Evolutionary conservation across 2,329 filamentous ascomycete species (phyloP).

Genomic region (Mycosphaerella arachidis): DNA sequence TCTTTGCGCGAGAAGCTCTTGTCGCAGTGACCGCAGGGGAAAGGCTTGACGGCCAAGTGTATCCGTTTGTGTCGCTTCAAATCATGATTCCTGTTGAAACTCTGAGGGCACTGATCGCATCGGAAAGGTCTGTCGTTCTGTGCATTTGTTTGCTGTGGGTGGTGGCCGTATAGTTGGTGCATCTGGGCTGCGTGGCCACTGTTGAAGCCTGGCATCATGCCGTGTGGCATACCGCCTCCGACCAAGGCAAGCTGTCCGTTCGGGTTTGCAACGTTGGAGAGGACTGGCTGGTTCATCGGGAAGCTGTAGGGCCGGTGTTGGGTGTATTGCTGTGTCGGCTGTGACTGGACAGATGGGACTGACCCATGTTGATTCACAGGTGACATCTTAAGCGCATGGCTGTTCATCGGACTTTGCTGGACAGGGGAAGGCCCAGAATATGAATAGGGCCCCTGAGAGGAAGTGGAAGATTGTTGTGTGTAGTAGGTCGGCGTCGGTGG

Average conservation of each 20-base stretch:
- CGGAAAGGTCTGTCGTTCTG: conserved; percentile 84
- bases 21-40: conserved; percentile 83
- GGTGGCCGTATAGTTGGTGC: conserved; percentile 59
- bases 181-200: conserved; percentile 60
- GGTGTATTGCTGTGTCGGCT: conserved; percentile 36
- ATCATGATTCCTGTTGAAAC: conserved; percentile 95
- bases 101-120: conserved; percentile 86
- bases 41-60: conserved; percentile 91
- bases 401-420: conserved; percentile 48
- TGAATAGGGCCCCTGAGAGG: conserved; percentile 45
- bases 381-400: conserved; percentile 49
- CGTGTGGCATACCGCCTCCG: conserved; percentile 50
- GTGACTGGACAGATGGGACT: conserved; percentile 44
- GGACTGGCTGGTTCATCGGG: conserved; percentile 62
- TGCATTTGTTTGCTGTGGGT: conserved; percentile 46
- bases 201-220: conserved; percentile 56
- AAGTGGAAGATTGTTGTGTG: conserved; percentile 50
- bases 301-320: conserved; percentile 53
- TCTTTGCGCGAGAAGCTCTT: conserved; percentile 98
- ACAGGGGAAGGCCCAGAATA: conserved; percentile 49
- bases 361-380: conserved; percentile 44
- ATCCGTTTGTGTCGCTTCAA: conserved; percentile 94
- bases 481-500: conserved; percentile 59
- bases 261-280: conserved; percentile 75
- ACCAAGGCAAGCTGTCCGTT: conserved; percentile 68